Evolutionary conservation across 2,329 filamentous ascomycete species (phyloP).

Genomic region (Fusarium euwallaceae): DNA sequence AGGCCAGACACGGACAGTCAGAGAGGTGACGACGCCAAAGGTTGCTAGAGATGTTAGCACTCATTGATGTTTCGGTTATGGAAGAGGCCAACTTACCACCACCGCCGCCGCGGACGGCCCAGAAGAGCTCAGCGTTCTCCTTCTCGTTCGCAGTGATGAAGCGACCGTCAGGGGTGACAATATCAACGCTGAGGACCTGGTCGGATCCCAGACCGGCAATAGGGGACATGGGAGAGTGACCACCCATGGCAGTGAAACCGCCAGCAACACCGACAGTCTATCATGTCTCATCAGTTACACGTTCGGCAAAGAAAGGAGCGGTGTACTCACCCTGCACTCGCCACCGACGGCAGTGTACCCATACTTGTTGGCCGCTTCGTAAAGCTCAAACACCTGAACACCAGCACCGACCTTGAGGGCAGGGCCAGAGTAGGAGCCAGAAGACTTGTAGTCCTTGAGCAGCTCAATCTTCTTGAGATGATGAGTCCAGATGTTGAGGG

Average conservation of each 20-base stretch:
- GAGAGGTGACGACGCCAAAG: conserved; percentile 57
- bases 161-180: conserved; percentile 60
- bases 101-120: conserved; percentile 63
- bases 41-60: conserved; percentile 52
- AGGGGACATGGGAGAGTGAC: conserved; percentile 62
- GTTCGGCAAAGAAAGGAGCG: not conserved
- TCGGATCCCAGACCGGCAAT: conserved; percentile 60
- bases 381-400: conserved; percentile 65
- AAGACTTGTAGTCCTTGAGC: conserved; percentile 41
- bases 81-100: not conserved
- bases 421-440: conserved; percentile 54
- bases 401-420: conserved; percentile 69
- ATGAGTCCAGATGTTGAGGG: conserved; percentile 69
- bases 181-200: conserved; percentile 63
- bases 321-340: conserved; percentile 55
- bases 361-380: conserved; percentile 61
- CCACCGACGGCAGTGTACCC: conserved; percentile 66
- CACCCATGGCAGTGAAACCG: conserved; percentile 55
- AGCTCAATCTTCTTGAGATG: conserved; percentile 58
- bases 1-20: conserved; percentile 51
- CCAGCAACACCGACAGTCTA: conserved; percentile 48
- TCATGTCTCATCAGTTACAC: not conserved
- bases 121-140: conserved; percentile 62
- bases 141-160: conserved; percentile 57
- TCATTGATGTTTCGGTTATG: not conserved